These are phyloP conservation scores for Pythium monospermum DNA, from an alignment of 352 stramenopile species.

Conservation along the genomic window DNA sequence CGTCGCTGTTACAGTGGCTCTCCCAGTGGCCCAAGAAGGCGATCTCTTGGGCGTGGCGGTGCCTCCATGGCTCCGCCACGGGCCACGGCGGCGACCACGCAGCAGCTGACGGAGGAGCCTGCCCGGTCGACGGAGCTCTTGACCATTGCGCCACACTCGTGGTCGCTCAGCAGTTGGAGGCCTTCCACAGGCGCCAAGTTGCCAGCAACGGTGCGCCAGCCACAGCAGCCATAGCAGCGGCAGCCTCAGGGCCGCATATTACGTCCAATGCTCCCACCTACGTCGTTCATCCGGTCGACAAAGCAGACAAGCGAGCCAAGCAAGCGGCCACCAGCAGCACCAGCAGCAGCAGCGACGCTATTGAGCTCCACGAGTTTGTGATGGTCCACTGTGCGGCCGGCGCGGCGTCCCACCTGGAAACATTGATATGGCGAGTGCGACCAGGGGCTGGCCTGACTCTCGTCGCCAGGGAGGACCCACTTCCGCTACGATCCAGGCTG, in stretches of 20 bases:
- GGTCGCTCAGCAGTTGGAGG: constrained; percentile 24
- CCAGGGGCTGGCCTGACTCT: too few species aligned
- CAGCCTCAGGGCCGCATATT: too few species aligned
- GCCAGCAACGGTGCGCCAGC: not conserved
- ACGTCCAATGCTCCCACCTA: too few species aligned
- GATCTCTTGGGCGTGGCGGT: too few species aligned
- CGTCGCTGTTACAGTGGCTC: too few species aligned
- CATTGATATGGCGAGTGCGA: constrained; percentile 11
- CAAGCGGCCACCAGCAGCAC: not conserved
- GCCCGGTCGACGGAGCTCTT: constrained; percentile 18
- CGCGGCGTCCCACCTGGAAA: constrained; percentile 11
- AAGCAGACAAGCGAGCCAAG: too few species aligned
- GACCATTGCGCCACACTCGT: constrained; percentile 27
- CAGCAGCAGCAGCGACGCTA: not conserved
- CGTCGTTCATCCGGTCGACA: too few species aligned
- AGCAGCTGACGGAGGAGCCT: constrained; percentile 10
- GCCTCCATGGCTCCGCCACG: not conserved
- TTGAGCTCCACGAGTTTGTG: constrained; percentile 13
- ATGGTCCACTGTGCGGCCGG: constrained; percentile 12
- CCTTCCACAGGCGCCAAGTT: constrained; percentile 4
- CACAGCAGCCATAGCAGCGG: not conserved
- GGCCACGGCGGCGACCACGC: not conserved
- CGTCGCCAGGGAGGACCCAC: too few species aligned
- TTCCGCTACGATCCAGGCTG: too few species aligned
- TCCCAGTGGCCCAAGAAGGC: too few species aligned